These are phyloP conservation scores for Trypanosoma scelopori DNA, from an alignment of 208 protist genomes.

Conservation along the genomic window DNA sequence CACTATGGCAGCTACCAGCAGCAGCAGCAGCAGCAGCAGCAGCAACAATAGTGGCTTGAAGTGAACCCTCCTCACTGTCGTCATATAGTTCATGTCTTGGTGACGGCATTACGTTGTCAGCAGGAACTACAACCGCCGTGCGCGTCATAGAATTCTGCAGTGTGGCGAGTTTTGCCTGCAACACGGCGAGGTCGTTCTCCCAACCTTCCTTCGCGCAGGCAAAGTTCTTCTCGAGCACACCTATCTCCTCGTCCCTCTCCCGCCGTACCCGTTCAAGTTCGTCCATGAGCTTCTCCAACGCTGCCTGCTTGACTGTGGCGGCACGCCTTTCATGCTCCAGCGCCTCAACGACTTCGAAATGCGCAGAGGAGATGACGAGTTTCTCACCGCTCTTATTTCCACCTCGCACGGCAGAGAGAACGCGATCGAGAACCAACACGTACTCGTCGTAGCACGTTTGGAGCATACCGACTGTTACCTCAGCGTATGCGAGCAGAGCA, in stretches of 20 bases:
- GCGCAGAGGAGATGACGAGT: constrained; percentile 48
- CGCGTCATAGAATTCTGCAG: constrained; percentile 38
- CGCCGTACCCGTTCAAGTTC: constrained; percentile 46
- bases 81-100: constrained; percentile 19
- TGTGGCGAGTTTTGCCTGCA: constrained; percentile 54
- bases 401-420: constrained; percentile 50
- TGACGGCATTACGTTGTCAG: constrained; percentile 5
- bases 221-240: constrained; percentile 49
- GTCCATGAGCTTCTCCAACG: constrained; percentile 48
- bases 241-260: constrained; percentile 59
- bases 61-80: constrained; percentile 4
- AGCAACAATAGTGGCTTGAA: no score
- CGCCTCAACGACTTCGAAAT: constrained; percentile 51
- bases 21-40: no score
- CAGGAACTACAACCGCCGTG: constrained; percentile 22
- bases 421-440: constrained; percentile 32
- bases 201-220: constrained; percentile 48
- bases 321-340: constrained; percentile 55
- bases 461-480: constrained; percentile 31
- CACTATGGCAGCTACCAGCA: no score
- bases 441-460: constrained; percentile 57
- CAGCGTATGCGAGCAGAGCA: constrained; percentile 32
- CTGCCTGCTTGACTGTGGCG: constrained; percentile 40
- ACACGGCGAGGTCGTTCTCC: constrained; percentile 48
- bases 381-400: constrained; percentile 24